Percentiles rank a stretch among this genome's conserved stretches.
These are phyloP conservation scores for Bruguiera sexangula DNA, from an alignment of 345 rosid genomes.

Conservation along the genomic window DNA sequence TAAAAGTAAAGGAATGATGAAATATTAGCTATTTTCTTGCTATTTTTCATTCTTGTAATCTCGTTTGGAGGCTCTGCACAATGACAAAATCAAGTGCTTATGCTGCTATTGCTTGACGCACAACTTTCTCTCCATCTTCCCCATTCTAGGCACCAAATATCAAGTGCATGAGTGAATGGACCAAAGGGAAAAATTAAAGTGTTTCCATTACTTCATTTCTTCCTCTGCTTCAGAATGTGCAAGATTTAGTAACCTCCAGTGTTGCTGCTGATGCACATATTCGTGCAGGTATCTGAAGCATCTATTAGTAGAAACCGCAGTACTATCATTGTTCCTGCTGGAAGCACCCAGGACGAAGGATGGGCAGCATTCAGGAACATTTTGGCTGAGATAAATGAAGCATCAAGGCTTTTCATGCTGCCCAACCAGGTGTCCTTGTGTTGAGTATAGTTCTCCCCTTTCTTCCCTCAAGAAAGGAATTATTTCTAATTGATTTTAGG, in stretches of 20 bases:
- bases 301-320: conserved; percentile 92
- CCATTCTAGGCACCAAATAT: too few species aligned
- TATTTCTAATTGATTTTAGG: conserved; percentile 2
- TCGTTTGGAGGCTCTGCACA: too few species aligned
- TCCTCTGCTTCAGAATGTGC: neutral
- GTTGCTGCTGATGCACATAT: conserved; percentile 7
- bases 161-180: too few species aligned
- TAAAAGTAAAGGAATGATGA: too few species aligned
- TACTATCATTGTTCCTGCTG: conserved; percentile 94
- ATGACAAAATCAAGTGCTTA: too few species aligned
- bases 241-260: neutral
- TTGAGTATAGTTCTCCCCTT: conserved; percentile 18
- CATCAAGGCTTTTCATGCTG: conserved; percentile 61
- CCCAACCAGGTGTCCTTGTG: conserved; percentile 64
- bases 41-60: too few species aligned
- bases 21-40: too few species aligned
- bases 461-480: neutral
- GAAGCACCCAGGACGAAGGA: conserved; percentile 83
- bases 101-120: too few species aligned
- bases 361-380: conserved; percentile 97
- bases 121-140: too few species aligned
- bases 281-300: conserved; percentile 85
- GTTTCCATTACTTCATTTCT: neutral
- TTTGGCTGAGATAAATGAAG: conserved; percentile 84
- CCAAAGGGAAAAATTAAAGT: too few species aligned